phyloP scores from a whole-genome alignment of 2,329 filamentous ascomycete species.

The Dothidotthia symphoricarpi region DNA sequence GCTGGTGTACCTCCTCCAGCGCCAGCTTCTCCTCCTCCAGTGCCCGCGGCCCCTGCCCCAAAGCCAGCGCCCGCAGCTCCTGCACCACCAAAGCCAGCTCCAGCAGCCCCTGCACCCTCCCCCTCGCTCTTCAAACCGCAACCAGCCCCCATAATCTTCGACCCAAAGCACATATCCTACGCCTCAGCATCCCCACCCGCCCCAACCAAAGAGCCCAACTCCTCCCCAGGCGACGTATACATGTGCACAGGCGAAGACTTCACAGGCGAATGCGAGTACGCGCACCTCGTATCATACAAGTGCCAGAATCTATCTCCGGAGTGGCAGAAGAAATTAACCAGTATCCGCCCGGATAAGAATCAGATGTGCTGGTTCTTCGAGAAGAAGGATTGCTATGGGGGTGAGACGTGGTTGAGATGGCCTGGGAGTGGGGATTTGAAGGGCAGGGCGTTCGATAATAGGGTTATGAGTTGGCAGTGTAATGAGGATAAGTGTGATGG shows the following conservation, averaged over 20 bases:
- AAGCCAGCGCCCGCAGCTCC: too few relatives aligned
- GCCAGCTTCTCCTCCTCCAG: too few relatives aligned
- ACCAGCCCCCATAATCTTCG: background rate
- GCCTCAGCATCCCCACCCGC: background rate
- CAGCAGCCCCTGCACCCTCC: background rate
- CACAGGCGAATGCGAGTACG: slow-evolving; percentile 1
- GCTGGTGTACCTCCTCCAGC: background rate
- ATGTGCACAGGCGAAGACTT: slow-evolving; percentile 2
- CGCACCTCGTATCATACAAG: background rate
- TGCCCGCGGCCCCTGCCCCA: too few relatives aligned
- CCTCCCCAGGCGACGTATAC: slow-evolving; percentile 1
- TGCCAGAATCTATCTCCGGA: background rate
- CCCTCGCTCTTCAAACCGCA: background rate
- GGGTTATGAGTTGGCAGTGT: slow-evolving; percentile 5
- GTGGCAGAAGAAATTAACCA: background rate
- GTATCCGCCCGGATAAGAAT: slow-evolving; percentile 1
- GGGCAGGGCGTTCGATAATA: slow-evolving; percentile 1
- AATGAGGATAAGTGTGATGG: too few relatives aligned
- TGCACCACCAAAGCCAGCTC: background rate
- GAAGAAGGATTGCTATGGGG: slow-evolving; percentile 1
- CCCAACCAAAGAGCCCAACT: too few relatives aligned
- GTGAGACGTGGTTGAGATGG: background rate
- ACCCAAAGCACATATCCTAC: background rate
- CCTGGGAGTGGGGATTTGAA: slow-evolving; percentile 5
- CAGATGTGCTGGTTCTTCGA: slow-evolving; percentile 3